A percentile compares a stretch with the other conserved stretches of the same genome.
Conservation (phyloP, 768 basidiomycete species). For the Cystoderma amianthinum region DNA sequence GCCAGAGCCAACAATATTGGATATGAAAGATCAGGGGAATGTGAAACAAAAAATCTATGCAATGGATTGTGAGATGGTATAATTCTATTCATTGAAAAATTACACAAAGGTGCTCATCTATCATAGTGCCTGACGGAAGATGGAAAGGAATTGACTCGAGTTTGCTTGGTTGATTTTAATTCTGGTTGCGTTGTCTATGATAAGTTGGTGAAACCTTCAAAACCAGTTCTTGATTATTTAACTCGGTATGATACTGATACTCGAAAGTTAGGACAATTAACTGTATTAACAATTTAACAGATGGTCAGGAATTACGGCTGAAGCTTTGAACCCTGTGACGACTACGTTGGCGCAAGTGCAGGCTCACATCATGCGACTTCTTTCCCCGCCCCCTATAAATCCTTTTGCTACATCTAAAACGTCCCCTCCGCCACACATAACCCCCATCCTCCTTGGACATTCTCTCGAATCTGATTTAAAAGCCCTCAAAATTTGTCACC, state of each 20-base stretch:
- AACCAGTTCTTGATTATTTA: slow-evolving; percentile 86
- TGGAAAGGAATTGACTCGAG: slow-evolving; percentile 83
- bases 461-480: slow-evolving; percentile 92
- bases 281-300: too few species aligned
- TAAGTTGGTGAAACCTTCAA: slow-evolving; percentile 81
- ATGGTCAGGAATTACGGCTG: slow-evolving; percentile 91
- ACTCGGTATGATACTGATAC: too few species aligned
- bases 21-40: slow-evolving; percentile 18
- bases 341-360: slow-evolving; percentile 82
- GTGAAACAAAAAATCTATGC: slow-evolving; percentile 55
- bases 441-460: slow-evolving; percentile 86
- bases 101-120: slow-evolving; percentile 2
- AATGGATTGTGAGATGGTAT: slow-evolving; percentile 96
- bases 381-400: slow-evolving; percentile 42
- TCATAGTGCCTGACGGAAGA: slow-evolving; percentile 80
- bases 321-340: slow-evolving; percentile 57
- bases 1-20: slow-evolving; percentile 32
- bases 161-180: slow-evolving; percentile 76
- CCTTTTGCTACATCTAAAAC: slow-evolving; percentile 26
- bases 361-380: slow-evolving; percentile 52
- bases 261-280: too few species aligned
- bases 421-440: slow-evolving; percentile 30
- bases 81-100: slow-evolving; percentile 11
- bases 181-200: slow-evolving; percentile 77
- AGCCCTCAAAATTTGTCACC: slow-evolving; percentile 82